Evolutionary conservation across 805 yeast species (phyloP), one percentile per base, ranked within the genome.

Genomic region (Saccharomycopsis synnaedendra): DNA sequence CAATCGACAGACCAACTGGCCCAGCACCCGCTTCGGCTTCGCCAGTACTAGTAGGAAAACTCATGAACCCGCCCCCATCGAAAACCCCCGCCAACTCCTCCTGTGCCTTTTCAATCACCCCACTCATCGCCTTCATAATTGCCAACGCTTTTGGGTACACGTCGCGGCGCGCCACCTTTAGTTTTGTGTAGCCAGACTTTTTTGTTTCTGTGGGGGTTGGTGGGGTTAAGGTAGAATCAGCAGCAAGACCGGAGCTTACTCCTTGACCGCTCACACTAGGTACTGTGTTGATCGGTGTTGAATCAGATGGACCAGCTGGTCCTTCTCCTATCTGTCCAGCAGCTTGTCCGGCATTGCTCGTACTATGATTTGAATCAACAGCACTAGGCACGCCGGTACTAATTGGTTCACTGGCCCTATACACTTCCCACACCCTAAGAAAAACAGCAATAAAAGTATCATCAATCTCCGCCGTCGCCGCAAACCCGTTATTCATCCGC

Each of bases 401-500:
- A 9, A 9, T n/a, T 34, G 36, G 10, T 8, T 41, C 36, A 10
- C 27, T n/a, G 29, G 29, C 6, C 27, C 30, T 31, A 8, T 41
- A 29, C 38, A 11, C 31, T 27, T 32, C 41, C 46, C 67, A 82
- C 5, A 82, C 58, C 46, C 66, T 68, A 57, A 85, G 62, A 56
- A 71, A 86, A 0, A 82, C 59, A 5, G 81, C 72, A 35, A 80
- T 78, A 51, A 76, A 76, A 0, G 85, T 74, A 53, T 85, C 93
- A 60, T 85, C 95, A 47, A 84, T 74, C 36, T 74, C 61, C 0
- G 86, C 77, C 0, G 93, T 83, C 3, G 93, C 78, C 0, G 88
- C 90, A 60, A 80, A 81, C 0, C 94, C 94, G 59, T 82, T 84
- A 51, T 87, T 85, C 64, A 82, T 70, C 50, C 82, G 74, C 53